Evolutionary conservation across 371 early-diverging fungal species (phyloP), one percentile per base, ranked within the genome.

Genomic region (Lichtheimia corymbifera): DNA sequence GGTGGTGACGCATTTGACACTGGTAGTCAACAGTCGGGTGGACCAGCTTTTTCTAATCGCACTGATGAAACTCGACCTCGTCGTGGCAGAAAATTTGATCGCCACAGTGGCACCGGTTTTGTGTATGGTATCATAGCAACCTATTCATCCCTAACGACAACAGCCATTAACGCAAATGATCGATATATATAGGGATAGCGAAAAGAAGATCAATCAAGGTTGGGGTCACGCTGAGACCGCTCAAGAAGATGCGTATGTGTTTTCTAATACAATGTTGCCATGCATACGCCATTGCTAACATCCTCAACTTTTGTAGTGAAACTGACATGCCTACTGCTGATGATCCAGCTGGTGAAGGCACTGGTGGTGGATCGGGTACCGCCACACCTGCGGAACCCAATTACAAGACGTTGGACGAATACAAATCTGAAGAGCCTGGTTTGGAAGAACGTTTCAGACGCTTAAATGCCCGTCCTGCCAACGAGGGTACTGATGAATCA

Each of bases 381-480:
- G 50, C 65, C 71, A 77, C 65, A 43, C 89, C 89, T 55, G 4
- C 47, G 7, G 92, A 90, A 70, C 88, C 83, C 5, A 72, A 80
- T 55, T 80, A 77, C 73, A 90, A 88, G 81, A 89, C 95, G 56
- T 79, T 91, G 65, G 92, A 91, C 18, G 86, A 95, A 50, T 95
- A 87, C 80, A 70, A 84, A 25, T 73, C 82, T 15, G 77, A 82
- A 68, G 85, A 81, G 45, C 62, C 74, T 27, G 60, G 45, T 25
- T 35, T 72, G 41, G 65, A 73, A n/a, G 59, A 64, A 15, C 59
- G 55, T 3, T 61, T 67, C 61, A 59, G 64, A 40, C 64, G 58
- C 12, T 82, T 81, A 2, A 71, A 79, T 56, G 67, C 71, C 11
- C 88, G 94, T 67, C 78, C 83, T 61, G 83, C 93, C 59, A 92